Evolutionary conservation across 2,329 filamentous ascomycete species (phyloP), one percentile per base, ranked within the genome.

Genomic region (Xylaria digitata): DNA sequence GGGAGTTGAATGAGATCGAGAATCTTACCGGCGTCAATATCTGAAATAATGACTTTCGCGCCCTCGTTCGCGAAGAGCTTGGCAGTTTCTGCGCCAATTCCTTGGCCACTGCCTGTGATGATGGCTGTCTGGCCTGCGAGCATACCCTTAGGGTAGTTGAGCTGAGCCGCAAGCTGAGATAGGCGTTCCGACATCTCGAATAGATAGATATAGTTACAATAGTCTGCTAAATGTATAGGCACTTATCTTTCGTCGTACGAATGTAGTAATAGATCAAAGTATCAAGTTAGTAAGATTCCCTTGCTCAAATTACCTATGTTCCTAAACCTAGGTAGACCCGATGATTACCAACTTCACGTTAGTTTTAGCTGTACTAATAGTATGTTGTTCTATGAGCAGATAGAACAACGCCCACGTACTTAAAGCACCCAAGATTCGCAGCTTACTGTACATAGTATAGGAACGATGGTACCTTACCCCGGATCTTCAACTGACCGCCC

Each of bases 61-160:
- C 94, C 94, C 80, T 97, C 93, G 67, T 94, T 95, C 13, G 92
- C 93, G 75, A 97, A 96, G 2, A 96, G 81, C 9, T 89, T 85
- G 7, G 93, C 93, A 37, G 90, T 86, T 81, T 97, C 94, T 32
- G 93, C 94, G 26, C 93, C 94, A 77, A 97, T 97, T 66, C 94
- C 94, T 78, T 96, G 93, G 8, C 92, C 93, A 19, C 90, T 89
- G 50, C 93, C 93, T 2, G 94, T 97, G 78, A 97, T 91, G 78
- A 97, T 96, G 75, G 93, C 93, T 17, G 91, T 88, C 78, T 97
- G 93, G 59, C 91, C 91, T 34, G 86, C 86, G 61, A 97, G 87
- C 78, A 97, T 84, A 65, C 93, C 93, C 76, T 87, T 86, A 43
- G 93, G 92, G 81, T 90, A 95, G 82, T 93, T 94, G 74, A 97